Base-by-base conservation (phyloP, 139 green algal species). In the Eudorina sp. region DNA sequence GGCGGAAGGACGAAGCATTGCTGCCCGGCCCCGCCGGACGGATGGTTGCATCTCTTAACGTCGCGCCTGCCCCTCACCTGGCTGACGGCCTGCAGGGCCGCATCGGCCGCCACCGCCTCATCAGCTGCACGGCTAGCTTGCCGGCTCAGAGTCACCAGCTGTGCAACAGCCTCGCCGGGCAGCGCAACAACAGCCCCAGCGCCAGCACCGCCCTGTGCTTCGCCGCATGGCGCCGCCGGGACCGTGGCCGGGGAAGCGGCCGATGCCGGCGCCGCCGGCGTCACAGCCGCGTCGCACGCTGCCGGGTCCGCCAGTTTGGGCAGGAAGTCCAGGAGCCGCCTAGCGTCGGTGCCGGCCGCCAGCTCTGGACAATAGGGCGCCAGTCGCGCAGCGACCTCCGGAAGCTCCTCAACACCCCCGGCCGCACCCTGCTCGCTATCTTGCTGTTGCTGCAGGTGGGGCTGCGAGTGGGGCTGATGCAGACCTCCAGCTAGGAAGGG, bases 81-180 rank as follows among this genome's bases (percentile, higher is more conserved):
- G 41, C 69, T 36, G 6, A 90, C 86, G 8, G 86, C 86, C 43
- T 83, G 58, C 9, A 62, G 16, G 3, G 86, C 86, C 14, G 78
- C 86, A 29, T 84, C 78, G 29, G 86, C 86, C 2, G 86, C 77
- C 38, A 48, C 7, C 16, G 77, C 86, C 64, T 90, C 86, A 0
- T 34, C 84, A 21, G 51, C 19, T 3, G 86, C 77, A 7, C 34
- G 36, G 78, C 51, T 43, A 4, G 75, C 84, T 41, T 88, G 41
- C 3, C 55, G 55, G 27, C 78, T 55, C 55, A 85, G 58, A 3
- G 0, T 8, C 40, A 85, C 55, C 38, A 85, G 78, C 23, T 58
- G 55, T 55, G 48, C 14, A 31, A 83, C 51, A 5, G 76, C 76
- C 23, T 68, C 78, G n/a, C 31, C 78, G 4, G 78, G 40, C 55